Percentiles rank a stretch among this genome's conserved stretches.
These are phyloP conservation scores for Diaporthe ampelina DNA, from an alignment of 2,329 filamentous ascomycete genomes.

Conservation along the genomic window DNA sequence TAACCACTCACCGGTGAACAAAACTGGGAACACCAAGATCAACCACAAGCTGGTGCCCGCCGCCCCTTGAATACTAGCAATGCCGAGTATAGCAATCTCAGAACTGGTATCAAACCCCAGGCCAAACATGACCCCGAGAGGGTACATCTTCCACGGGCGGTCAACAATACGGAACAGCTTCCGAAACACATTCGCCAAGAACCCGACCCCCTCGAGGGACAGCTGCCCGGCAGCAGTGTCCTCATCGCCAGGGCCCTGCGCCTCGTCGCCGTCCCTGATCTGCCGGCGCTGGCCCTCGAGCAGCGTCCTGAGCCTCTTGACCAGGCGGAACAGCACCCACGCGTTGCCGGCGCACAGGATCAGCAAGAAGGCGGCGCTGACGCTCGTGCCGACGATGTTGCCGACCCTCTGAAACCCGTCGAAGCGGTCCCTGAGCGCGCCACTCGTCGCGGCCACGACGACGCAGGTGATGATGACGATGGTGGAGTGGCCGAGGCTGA, in stretches of 20 bases:
- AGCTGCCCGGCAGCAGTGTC: constrained; percentile 64
- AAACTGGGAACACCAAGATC: constrained; percentile 89
- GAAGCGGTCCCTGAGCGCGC: constrained; percentile 85
- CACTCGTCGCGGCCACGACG: constrained; percentile 90
- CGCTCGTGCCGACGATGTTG: constrained; percentile 89
- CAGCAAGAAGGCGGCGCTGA: constrained; percentile 87
- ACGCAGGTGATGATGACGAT: constrained; percentile 93
- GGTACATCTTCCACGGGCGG: constrained; percentile 95
- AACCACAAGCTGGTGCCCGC: constrained; percentile 93
- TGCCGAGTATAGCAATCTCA: constrained; percentile 92
- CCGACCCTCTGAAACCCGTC: constrained; percentile 84
- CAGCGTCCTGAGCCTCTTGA: constrained; percentile 75
- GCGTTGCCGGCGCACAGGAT: constrained; percentile 86
- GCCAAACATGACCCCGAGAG: constrained; percentile 88
- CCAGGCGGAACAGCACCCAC: constrained; percentile 85
- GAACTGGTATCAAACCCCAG: constrained; percentile 96
- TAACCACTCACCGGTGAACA: constrained; percentile 80
- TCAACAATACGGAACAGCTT: constrained; percentile 82
- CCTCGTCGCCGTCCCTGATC: constrained; percentile 40
- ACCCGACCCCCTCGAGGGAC: constrained; percentile 82
- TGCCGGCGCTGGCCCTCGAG: constrained; percentile 60
- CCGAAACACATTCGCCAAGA: constrained; percentile 79
- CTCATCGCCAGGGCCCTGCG: constrained; percentile 40
- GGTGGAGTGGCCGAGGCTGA: constrained; percentile 93
- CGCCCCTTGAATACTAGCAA: constrained; percentile 88